Conservation (phyloP, 176 grass and related monocot species). For the Lolium perenne region DNA sequence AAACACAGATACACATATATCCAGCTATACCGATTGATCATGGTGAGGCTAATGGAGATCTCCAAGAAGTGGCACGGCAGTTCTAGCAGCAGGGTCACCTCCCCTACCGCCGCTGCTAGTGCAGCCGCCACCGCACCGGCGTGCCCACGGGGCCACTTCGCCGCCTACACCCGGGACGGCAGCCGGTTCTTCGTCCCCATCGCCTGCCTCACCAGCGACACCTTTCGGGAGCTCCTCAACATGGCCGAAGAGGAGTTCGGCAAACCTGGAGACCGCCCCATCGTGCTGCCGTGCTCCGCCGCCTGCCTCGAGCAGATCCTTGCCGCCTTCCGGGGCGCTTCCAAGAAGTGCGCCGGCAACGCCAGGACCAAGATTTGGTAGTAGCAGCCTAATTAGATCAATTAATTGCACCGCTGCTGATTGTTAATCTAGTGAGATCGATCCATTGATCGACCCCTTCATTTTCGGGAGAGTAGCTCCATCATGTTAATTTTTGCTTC, state of each 20-base stretch:
- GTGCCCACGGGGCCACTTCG: slow-evolving; percentile 70
- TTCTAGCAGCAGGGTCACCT: slow-evolving; percentile 37
- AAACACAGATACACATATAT: neutral
- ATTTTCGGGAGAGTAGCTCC: slow-evolving; percentile 13
- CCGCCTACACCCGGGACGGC: slow-evolving; percentile 64
- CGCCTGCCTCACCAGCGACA: slow-evolving; percentile 61
- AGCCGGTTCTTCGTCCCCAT: slow-evolving; percentile 71
- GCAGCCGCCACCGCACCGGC: neutral
- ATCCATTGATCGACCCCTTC: slow-evolving; percentile 7
- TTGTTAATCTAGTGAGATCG: slow-evolving; percentile 25
- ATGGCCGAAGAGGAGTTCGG: slow-evolving; percentile 81
- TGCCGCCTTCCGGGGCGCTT: slow-evolving; percentile 35
- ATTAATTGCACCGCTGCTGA: slow-evolving; percentile 12
- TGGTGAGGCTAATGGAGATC: slow-evolving; percentile 64
- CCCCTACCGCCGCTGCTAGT: slow-evolving; percentile 25
- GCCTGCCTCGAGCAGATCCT: slow-evolving; percentile 55
- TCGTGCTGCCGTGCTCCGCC: slow-evolving; percentile 71
- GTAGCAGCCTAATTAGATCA: neutral
- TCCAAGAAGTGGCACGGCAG: slow-evolving; percentile 51
- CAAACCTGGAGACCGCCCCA: slow-evolving; percentile 57
- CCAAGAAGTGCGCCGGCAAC: slow-evolving; percentile 28
- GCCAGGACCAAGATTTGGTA: slow-evolving; percentile 54
- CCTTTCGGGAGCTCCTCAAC: slow-evolving; percentile 65
- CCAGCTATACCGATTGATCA: slow-evolving; percentile 32
- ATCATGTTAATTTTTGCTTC: slow-evolving; percentile 33